phyloP scores from a whole-genome alignment of 2,329 filamentous ascomycete genomes.

The Bipolaris cookei region DNA sequence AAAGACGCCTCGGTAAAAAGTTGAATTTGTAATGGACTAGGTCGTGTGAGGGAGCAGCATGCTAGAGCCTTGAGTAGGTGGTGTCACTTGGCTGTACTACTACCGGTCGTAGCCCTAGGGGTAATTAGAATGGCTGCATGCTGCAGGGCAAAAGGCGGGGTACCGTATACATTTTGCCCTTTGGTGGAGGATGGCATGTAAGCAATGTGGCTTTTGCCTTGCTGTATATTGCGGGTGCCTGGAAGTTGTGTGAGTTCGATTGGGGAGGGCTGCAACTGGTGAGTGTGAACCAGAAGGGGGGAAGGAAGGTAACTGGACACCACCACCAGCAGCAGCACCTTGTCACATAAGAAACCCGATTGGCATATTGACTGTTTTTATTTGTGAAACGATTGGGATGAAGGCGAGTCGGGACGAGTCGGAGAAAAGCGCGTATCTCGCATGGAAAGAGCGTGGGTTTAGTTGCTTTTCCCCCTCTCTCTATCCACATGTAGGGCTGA shows the following conservation, averaged over 20 bases:
- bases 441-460: not conserved
- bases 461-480: too few species aligned
- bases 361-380: not conserved
- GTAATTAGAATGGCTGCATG: not conserved
- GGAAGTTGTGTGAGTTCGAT: not conserved
- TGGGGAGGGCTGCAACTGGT: not conserved
- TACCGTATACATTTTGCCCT: not conserved
- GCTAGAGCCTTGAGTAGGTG: not conserved
- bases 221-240: not conserved
- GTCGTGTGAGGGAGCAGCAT: not conserved
- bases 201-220: too few species aligned
- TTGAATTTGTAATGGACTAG: too few species aligned
- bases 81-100: not conserved
- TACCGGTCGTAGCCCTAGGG: too few species aligned
- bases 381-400: not conserved
- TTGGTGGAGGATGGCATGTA: not conserved
- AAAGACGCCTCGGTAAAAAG: not conserved
- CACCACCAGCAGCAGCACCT: too few species aligned
- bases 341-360: not conserved
- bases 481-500: not conserved
- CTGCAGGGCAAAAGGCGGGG: slow-evolving; percentile 1
- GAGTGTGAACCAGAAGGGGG: not conserved
- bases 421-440: not conserved
- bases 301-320: not conserved
- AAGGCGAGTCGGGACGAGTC: not conserved